Base-by-base conservation (phyloP, 75 land plant species). In the Cunninghamia lanceolata region DNA sequence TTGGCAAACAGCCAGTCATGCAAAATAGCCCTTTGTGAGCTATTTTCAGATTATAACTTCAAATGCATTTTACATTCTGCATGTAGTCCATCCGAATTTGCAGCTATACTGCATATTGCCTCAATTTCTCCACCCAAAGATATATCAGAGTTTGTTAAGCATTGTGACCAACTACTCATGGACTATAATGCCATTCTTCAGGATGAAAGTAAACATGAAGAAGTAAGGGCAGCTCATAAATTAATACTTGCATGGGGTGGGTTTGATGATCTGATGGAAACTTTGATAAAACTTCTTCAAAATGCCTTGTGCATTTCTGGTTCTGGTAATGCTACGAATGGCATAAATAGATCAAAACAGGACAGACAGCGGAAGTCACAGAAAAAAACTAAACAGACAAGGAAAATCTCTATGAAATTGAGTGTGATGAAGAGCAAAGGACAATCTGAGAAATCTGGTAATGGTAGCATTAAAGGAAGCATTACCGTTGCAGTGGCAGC, bases 211-310 rank as follows among this genome's bases (percentile, higher is more conserved):
- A 88, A 36, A 84, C 95, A 96, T 89, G 89, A 76, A 54, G 92
- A 93, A 87, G 88, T 94, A 28, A 89, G 93, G 88, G 90, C 94
- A 75, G 93, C 89, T 85, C 96, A 97, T 63, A 89, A 93, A 85
- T 83, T 95, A 77, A 83, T 94, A 42, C 88, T 93, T 56, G 78
- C 90, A 71, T 93, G 90, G 91, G 93, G 91, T 82, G 88, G 90
- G 53, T 93, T 95, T 87, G 91, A 93, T 86, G 92, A 89, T 45
- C 87, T 97, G 78, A 82, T 93, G 86, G 89, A 88, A 74, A 87
- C 85, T 39, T 82, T 94, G 40, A 45, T 88, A 75, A 54, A 38
- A 17, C 78, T 84, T 54, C 59, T 94, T 84, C 90, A 92, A 34
- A 89, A 82, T 54, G 42, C 77, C 75, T 35, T 39, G 40, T 36